phyloP scores from a whole-genome alignment of 1,284 basidiomycete genomes.

The Volvariella surrecta region DNA sequence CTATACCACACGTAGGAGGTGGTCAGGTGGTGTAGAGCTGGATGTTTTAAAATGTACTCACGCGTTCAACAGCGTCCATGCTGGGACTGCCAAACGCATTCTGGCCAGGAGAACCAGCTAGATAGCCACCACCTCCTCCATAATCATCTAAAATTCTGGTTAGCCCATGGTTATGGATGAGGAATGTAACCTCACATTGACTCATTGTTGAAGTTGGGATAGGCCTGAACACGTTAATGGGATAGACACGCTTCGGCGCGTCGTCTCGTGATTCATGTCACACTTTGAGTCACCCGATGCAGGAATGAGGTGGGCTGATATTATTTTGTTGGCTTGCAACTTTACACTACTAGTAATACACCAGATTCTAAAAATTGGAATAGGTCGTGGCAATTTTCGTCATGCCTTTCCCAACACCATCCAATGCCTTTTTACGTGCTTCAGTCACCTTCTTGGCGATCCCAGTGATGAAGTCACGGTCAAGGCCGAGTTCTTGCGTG shows the following conservation, averaged over 20 bases:
- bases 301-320: conserved; percentile 5
- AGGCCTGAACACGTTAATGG: not conserved
- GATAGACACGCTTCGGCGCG: not conserved
- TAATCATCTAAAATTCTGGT: conserved; percentile 13
- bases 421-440: conserved; percentile 59
- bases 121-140: conserved; percentile 28
- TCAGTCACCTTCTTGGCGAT: conserved; percentile 60
- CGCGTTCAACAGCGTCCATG: conserved; percentile 20
- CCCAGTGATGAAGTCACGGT: conserved; percentile 53
- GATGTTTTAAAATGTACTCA: conserved; percentile 11
- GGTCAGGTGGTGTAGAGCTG: not conserved
- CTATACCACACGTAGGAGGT: conserved; percentile 14
- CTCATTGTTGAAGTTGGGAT: conserved; percentile 17
- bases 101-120: conserved; percentile 31
- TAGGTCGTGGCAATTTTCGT: conserved; percentile 42
- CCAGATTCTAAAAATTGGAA: conserved; percentile 8
- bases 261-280: conserved; percentile 8
- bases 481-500: conserved; percentile 42
- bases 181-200: conserved; percentile 20
- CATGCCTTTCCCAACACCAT: conserved; percentile 64
- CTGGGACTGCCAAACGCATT: conserved; percentile 27
- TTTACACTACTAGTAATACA: not conserved
- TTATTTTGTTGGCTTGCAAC: conserved; percentile 6
- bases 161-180: conserved; percentile 1
- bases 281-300: not conserved